Percentiles rank a stretch among this genome's conserved stretches.
Conservation (phyloP, 164 flowering plant species). For the Euptelea pleiosperma region DNA sequence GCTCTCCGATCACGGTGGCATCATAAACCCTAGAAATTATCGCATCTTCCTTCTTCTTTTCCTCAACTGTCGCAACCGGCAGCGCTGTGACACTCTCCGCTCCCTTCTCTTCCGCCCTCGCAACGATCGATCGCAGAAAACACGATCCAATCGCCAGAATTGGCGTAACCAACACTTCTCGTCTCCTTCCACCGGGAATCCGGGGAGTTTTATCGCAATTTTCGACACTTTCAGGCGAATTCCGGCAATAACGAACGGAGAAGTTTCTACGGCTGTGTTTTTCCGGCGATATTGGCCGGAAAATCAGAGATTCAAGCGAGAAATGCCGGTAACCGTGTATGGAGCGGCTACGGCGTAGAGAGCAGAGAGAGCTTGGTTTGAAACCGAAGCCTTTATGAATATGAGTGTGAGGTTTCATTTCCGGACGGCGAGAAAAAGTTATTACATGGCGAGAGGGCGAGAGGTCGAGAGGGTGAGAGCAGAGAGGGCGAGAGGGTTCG, state of each 20-base stretch:
- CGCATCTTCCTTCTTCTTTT: constrained; percentile 41
- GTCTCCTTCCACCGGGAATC: constrained; percentile 22
- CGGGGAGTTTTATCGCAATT: background rate
- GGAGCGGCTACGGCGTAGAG: constrained; percentile 5
- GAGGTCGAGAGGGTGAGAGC: constrained; percentile 5
- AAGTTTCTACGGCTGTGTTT: background rate
- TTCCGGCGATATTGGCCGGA: constrained; percentile 9
- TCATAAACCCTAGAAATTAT: constrained; percentile 79
- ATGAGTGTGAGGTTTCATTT: constrained; percentile 27
- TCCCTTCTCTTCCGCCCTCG: constrained; percentile 49
- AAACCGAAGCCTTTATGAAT: constrained; percentile 6
- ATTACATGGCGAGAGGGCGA: background rate
- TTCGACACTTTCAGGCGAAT: constrained; percentile 11
- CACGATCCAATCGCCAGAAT: constrained; percentile 49
- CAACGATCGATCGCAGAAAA: constrained; percentile 45
- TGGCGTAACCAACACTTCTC: constrained; percentile 56
- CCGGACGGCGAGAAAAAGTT: constrained; percentile 7
- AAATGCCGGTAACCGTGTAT: background rate
- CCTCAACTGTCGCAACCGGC: constrained; percentile 12
- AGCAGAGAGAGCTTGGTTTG: background rate
- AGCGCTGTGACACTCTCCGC: constrained; percentile 19
- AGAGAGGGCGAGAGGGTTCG: too few relatives aligned
- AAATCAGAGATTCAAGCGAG: background rate
- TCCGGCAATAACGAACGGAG: constrained; percentile 17
- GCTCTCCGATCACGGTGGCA: constrained; percentile 91